Base-by-base conservation (phyloP, 1,284 basidiomycete genomes). In the Malassezia japonica region DNA sequence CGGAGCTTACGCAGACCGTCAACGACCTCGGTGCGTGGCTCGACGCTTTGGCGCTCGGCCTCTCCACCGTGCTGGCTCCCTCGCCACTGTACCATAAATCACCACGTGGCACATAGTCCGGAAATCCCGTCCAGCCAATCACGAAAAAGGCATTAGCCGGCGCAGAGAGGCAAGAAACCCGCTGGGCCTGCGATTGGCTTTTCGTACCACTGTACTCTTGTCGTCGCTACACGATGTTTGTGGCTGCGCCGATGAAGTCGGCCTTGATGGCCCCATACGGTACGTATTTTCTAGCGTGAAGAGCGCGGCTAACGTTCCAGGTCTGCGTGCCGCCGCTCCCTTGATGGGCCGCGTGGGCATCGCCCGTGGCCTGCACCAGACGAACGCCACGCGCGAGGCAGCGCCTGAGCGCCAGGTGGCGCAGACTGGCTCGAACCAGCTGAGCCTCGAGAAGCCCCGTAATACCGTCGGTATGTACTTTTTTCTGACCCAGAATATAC, bases 11-110 rank as follows among this genome's bases (percentile, higher is more conserved):
- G 31, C 76, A 77, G 40, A 86, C 84, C 1, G 82, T 94, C 7
- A 83, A 85, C 51, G 83, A 87, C 61, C 79, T 96, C 36, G 79
- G 81, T 2, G 78, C 80, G 58, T 94, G 87, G 87, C 75, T 96
- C 47, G 79, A 81, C 4, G 78, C 83, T 0, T 80, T 94, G 1
- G 85, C 44, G 79, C 77, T 40, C 76, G 90, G 61, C 0, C 46
- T 65, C 24, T 54, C 53, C 3, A 32, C 54, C 5, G 63, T 61
- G 23, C 45, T 65, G 10, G 48, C 56, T 36, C 28, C 48, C 3
- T 52, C 25, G 10, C 9, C 20, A 6, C 38, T 20, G 13, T 34
- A 29, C 10, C 21, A 25, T 23, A 23, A 24, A 23, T 20, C 6
- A 7, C 33, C 44, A 46, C 33, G 44, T 46, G 44, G 44, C 23